Base-by-base conservation (phyloP, 208 protist species). In the Strigomonas culicis region DNA sequence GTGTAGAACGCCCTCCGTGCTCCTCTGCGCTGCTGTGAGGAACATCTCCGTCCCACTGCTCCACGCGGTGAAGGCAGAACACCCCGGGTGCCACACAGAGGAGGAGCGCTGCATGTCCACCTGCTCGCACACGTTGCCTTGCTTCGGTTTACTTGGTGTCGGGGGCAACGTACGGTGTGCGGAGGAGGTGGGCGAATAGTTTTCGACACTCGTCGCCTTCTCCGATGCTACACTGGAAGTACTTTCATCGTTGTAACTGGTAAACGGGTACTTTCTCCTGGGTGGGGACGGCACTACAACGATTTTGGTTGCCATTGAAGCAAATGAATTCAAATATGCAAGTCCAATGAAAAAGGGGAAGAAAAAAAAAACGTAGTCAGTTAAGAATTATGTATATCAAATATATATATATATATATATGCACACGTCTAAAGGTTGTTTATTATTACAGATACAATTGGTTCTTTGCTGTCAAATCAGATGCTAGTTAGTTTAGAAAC, bases 311-410 rank as follows among this genome's bases (percentile, higher is more conserved):
- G 8, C 8, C 39, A 44, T 44, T 1, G 19, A 44, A 44, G 13
- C 39, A 44, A 17, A 19, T n/a, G n/a, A n/a, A n/a, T n/a, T n/a
- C n/a, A n/a, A n/a, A n/a, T n/a, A n/a, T n/a, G n/a, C 39, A 44
- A 44, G 39, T 44, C 39, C 8, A 62, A 44, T 4, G 19, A 57
- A 32, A 44, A 55, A 52, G 32, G 51, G 13, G 31, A 32, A 50
- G 53, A 69, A 65, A 74, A 31, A 53, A 30, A 62, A 11, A 41
- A 58, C 36, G 4, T 31, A 4, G 6, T 0, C 19, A 22, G 41
- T 19, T n/a, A 56, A 70, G 34, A 50, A 64, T 43, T 41, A 27
- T 30, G 47, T 34, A 17, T 39, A 36, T 7, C 3, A 44, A 28
- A 43, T 30, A 24, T 19, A 44, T n/a, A n/a, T n/a, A n/a, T n/a